Conservation (phyloP, 2,329 filamentous ascomycete species). For the Cordyceps cateniannulata region DNA sequence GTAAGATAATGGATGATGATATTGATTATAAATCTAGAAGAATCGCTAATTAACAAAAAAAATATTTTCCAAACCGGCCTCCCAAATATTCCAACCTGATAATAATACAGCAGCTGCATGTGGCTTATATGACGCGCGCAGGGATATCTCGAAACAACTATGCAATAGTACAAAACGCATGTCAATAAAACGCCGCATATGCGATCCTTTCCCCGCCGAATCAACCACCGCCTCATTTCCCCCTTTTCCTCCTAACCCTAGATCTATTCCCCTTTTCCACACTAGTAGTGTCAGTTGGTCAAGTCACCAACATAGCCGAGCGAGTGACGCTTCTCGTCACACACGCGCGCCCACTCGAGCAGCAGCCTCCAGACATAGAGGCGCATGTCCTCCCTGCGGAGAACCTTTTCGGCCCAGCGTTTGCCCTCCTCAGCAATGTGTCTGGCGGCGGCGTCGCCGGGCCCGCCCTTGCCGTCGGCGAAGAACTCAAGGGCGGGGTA, state of each 20-base stretch:
- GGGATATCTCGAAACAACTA: background rate
- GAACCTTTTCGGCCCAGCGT: conserved; percentile 54
- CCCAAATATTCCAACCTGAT: background rate
- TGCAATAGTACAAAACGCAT: background rate
- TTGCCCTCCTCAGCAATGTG: conserved; percentile 54
- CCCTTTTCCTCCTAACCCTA: background rate
- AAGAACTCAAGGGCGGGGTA: conserved; percentile 63
- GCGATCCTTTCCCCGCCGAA: background rate
- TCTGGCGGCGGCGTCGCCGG: conserved; percentile 49
- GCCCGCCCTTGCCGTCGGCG: conserved; percentile 36
- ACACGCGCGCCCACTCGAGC: conserved; percentile 50
- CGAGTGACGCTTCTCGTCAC: conserved; percentile 36
- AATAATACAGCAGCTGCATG: background rate
- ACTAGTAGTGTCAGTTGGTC: background rate
- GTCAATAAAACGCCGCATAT: background rate
- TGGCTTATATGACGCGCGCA: background rate
- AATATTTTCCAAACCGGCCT: background rate
- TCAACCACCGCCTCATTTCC: background rate
- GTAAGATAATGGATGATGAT: no score
- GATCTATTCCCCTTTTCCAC: no score
- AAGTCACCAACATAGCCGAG: conserved; percentile 41
- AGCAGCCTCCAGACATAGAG: conserved; percentile 58
- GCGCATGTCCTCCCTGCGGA: conserved; percentile 59
- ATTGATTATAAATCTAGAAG: background rate
- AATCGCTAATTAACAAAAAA: background rate